Base-by-base conservation (phyloP, 169 alveolate species). In the Plasmodium inui region DNA sequence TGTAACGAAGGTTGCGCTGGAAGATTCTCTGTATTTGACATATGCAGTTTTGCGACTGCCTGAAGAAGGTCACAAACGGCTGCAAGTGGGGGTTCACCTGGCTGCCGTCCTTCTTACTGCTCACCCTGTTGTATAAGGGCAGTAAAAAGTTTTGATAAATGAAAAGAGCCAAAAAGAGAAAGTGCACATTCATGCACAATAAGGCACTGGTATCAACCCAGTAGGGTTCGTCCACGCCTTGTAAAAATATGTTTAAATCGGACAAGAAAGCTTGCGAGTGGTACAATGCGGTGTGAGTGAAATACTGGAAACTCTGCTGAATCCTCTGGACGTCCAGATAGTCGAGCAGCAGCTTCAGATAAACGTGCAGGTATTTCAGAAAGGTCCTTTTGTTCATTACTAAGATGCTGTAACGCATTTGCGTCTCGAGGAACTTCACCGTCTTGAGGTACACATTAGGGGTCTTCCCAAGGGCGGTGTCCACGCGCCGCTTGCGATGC, bases 181-280 rank as follows among this genome's bases (percentile, higher is more conserved):
- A 86, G n/a, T 86, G 93, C 0, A 86, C 14, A 39, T 73, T 46
- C 86, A 86, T 74, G 78, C 53, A 76, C 39, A 86, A 28, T 53
- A 86, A 74, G 3, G 93, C 82, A 74, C 55, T 32, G 6, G 93
- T 86, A 39, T 86, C 93, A 8, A 53, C 30, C 93, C 93, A 86
- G 44, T 86, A 55, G 0, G 93, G 93, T 28, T 74, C 32, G 1
- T 76, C 28, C 8, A 32, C 8, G 26, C 41, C 14, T 10, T 86
- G 39, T 30, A 32, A 50, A n/a, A 53, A 74, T 1, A 86, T 76
- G 44, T 46, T 34, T 74, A 86, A 86, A 5, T 86, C 79, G 1
- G 93, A 74, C 6, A 86, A 44, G 67, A 74, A 86, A 19, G 55
- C 28, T 44, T 86, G 84, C 10, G 81, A 28, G 44, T 86, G 93